Evolutionary conservation across 2,329 filamentous ascomycete species (phyloP).

Genomic region (Helotiales sp.): DNA sequence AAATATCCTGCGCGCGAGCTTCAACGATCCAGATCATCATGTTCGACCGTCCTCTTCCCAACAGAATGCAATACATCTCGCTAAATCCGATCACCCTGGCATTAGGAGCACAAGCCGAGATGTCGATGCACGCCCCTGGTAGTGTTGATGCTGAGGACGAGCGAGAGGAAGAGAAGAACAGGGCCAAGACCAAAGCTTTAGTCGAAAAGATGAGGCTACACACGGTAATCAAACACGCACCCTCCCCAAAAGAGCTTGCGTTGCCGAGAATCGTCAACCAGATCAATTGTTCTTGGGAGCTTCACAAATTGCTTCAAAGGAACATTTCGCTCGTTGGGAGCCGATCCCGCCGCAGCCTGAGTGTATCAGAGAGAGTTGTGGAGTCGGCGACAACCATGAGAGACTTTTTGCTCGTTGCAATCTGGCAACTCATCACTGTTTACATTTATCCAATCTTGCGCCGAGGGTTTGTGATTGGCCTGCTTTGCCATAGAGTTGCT

Average conservation of each 20-base stretch:
- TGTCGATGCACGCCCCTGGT: conserved; percentile 42
- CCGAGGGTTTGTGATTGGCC: conserved; percentile 69
- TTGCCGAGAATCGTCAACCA: conserved; percentile 84
- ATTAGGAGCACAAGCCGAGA: conserved; percentile 67
- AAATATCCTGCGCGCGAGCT: conserved; percentile 69
- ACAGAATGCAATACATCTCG: conserved; percentile 94
- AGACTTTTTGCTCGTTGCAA: conserved; percentile 67
- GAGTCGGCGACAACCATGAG: conserved; percentile 88
- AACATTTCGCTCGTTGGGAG: conserved; percentile 85
- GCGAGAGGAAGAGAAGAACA: conserved; percentile 56
- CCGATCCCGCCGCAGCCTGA: conserved; percentile 79
- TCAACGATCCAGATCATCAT: conserved; percentile 83
- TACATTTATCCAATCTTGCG: conserved; percentile 80
- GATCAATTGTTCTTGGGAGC: conserved; percentile 93
- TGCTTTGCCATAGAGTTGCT: conserved; percentile 77
- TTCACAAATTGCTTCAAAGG: conserved; percentile 81
- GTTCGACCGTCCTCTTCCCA: conserved; percentile 83
- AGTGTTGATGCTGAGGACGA: conserved; percentile 74
- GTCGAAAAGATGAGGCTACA: conserved; percentile 88
- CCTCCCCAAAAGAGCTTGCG: conserved; percentile 80
- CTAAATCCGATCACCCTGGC: conserved; percentile 85
- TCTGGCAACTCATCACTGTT: conserved; percentile 70
- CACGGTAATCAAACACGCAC: conserved; percentile 73
- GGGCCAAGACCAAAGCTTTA: conserved; percentile 63
- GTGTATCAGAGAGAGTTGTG: conserved; percentile 90